Evolutionary conservation across 164 flowering plant species (phyloP).

Genomic region (Platanus orientalis): DNA sequence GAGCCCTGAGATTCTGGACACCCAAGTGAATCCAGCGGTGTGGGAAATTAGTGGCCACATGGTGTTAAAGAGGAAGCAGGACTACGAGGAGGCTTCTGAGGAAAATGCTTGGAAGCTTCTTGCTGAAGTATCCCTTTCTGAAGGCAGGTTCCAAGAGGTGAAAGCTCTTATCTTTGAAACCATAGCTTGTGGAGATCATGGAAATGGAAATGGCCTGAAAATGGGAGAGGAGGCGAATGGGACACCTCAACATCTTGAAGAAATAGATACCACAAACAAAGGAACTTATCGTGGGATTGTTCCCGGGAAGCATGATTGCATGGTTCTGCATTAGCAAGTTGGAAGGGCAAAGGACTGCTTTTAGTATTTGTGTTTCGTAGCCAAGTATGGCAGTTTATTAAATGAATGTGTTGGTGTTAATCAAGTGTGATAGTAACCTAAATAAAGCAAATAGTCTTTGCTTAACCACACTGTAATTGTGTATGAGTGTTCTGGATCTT

Average conservation of each 20-base stretch:
- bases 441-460: slow-evolving; percentile 32
- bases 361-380: too few species aligned
- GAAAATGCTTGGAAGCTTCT: background rate
- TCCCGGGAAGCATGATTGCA: slow-evolving; percentile 46
- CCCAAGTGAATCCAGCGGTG: slow-evolving; percentile 73
- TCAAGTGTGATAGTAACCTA: slow-evolving; percentile 8
- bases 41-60: slow-evolving; percentile 81
- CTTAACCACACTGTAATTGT: slow-evolving; percentile 11
- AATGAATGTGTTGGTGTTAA: background rate
- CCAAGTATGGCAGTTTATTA: background rate
- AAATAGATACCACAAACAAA: slow-evolving; percentile 22
- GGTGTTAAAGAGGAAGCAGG: slow-evolving; percentile 52
- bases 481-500: background rate
- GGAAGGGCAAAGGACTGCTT: background rate
- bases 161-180: slow-evolving; percentile 44
- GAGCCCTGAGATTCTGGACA: slow-evolving; percentile 52
- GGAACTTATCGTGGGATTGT: slow-evolving; percentile 27
- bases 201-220: slow-evolving; percentile 1
- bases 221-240: slow-evolving; percentile 22
- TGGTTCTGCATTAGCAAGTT: slow-evolving; percentile 40
- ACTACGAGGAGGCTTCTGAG: background rate
- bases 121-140: background rate
- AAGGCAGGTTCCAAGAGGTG: slow-evolving; percentile 45
- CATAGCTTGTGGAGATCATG: slow-evolving; percentile 27
- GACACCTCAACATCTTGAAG: background rate